Evolutionary conservation across 2,329 filamentous ascomycete genomes (phyloP).

Genomic region (Nemania sp.): DNA sequence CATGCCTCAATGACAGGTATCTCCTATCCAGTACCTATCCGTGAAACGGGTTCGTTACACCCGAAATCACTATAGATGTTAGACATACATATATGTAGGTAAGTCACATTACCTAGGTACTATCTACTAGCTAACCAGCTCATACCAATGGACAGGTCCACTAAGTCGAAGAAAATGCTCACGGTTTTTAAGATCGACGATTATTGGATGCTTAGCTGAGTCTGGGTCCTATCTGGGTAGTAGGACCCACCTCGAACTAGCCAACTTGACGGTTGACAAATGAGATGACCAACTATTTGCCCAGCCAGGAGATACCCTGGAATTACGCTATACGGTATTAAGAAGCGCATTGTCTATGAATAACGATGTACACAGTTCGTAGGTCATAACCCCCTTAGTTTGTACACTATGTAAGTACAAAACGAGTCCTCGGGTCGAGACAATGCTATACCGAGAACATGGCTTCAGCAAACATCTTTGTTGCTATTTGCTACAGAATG

Average conservation of each 20-base stretch:
- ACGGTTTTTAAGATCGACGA: constrained; percentile 1
- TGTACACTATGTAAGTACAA: background rate
- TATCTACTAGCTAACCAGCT: background rate
- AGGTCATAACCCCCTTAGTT: background rate
- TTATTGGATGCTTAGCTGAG: background rate
- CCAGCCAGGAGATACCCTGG: background rate
- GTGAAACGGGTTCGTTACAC: too few relatives aligned
- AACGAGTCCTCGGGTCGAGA: background rate
- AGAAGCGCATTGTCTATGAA: background rate
- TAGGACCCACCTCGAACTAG: background rate
- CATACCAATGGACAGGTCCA: background rate
- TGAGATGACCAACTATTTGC: background rate
- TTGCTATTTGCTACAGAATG: background rate
- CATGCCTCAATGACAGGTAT: too few relatives aligned
- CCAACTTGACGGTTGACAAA: constrained; percentile 3
- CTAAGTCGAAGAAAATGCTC: background rate
- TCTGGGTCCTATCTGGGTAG: background rate
- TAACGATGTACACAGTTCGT: constrained; percentile 1
- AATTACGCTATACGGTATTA: background rate
- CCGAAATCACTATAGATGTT: background rate
- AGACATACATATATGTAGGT: background rate
- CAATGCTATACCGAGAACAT: background rate
- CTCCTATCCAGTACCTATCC: too few relatives aligned
- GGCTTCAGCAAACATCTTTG: too few relatives aligned
- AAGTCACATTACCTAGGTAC: background rate